Base-by-base conservation (phyloP, 352 stramenopile species). In the Lagenidium sp. region DNA sequence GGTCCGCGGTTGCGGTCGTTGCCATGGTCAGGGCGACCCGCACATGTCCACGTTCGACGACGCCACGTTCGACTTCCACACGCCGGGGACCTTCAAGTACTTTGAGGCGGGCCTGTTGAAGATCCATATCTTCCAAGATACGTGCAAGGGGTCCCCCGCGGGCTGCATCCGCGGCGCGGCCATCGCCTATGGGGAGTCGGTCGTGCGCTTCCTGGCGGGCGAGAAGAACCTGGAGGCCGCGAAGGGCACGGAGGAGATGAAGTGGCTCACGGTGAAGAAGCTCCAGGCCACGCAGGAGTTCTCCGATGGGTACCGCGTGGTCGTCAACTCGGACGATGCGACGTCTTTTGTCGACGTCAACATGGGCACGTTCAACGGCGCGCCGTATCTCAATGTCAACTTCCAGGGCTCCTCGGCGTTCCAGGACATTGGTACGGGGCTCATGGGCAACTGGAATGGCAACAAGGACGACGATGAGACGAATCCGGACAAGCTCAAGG, bases 261-360 rank as follows among this genome's bases (percentile, higher is more conserved):
- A 54, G 13, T 64, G 55, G 54, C 50, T 68, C 19, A 55, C 45
- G 1, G 45, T 68, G 19, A 41, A 60, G 8, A 55, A 55, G 21
- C 36, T 62, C 32, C 55, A 65, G 24, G 54, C n/a, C n/a, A n/a
- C n/a, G n/a, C n/a, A n/a, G n/a, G n/a, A 55, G 16, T 36, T 36
- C 10, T 50, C 43, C 6, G 55, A 65, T 12, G 47, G 51, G 5
- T 68, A 65, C 26, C 60, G 60, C 20, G 36, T 68, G 21, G 62
- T 68, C 24, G 41, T 53, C 15, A 36, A 23, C 15, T 41, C 37
- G 13, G 51, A 68, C 32, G 36, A 58, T 10, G 40, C 47, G 5
- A 64, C 49, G 32, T n/a, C n/a, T n/a, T 68, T 60, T 41, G 55
- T 68, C 15, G 60, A 68, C 34, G 35, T 68, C 10, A 60, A 43